Evolutionary conservation across 352 stramenopile genomes (phyloP).

Genomic region (Peronospora destructor): DNA sequence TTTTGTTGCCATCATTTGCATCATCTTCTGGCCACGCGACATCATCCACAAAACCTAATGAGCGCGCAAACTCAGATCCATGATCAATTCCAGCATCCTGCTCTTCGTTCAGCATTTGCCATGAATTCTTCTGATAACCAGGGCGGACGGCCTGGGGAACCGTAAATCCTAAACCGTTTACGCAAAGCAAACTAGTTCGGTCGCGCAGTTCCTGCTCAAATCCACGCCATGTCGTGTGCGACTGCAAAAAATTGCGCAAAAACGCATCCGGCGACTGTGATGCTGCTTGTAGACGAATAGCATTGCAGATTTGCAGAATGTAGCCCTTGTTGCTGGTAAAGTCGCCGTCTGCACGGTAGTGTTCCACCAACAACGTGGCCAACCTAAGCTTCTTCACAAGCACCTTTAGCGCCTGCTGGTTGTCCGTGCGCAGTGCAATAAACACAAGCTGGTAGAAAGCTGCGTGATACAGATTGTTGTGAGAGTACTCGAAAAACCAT

Average conservation of each 20-base stretch:
- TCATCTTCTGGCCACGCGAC: constrained; percentile 76
- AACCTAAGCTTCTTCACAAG: constrained; percentile 86
- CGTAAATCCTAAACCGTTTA: constrained; percentile 64
- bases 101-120: constrained; percentile 55
- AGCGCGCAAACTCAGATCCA: constrained; percentile 72
- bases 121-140: constrained; percentile 56
- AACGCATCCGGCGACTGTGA: constrained; percentile 84
- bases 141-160: constrained; percentile 61
- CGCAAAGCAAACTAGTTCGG: constrained; percentile 46
- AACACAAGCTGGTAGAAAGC: constrained; percentile 88
- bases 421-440: constrained; percentile 79
- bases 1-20: constrained; percentile 34
- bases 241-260: constrained; percentile 85
- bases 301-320: constrained; percentile 86
- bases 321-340: constrained; percentile 80
- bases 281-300: constrained; percentile 81
- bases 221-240: constrained; percentile 75
- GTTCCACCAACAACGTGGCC: constrained; percentile 75
- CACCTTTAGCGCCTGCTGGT: constrained; percentile 70
- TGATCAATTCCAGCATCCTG: constrained; percentile 63
- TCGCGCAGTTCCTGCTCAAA: constrained; percentile 67
- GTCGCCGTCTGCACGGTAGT: constrained; percentile 57
- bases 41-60: constrained; percentile 78
- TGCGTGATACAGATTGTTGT: constrained; percentile 89
- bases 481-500: constrained; percentile 89